Percentiles rank a stretch among this genome's conserved stretches.
phyloP scores from a whole-genome alignment of 805 yeast species.

The Candida palmyrensis region DNA sequence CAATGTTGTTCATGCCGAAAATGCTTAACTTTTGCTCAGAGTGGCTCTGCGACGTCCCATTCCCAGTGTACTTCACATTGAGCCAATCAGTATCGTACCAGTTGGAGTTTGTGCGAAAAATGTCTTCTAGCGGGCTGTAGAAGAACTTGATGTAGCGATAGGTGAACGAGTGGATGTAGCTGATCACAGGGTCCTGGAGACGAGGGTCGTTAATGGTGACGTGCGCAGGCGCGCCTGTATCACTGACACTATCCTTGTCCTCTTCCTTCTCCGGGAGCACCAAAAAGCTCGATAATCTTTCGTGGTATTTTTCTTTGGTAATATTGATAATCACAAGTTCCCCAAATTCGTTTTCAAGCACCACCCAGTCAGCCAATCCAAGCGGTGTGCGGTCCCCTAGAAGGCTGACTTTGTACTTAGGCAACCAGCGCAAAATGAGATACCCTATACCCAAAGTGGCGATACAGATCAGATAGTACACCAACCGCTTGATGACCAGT shows the following conservation, averaged over 20 bases:
- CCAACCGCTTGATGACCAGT: slow-evolving; percentile 36
- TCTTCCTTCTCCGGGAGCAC: slow-evolving; percentile 19
- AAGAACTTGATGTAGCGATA: slow-evolving; percentile 81
- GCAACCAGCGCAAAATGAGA: slow-evolving; percentile 79
- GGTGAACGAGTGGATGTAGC: slow-evolving; percentile 62
- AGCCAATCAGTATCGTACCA: slow-evolving; percentile 88
- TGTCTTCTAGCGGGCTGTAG: slow-evolving; percentile 83
- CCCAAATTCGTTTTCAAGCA: slow-evolving; percentile 90
- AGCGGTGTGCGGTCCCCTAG: slow-evolving; percentile 64
- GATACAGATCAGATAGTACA: slow-evolving; percentile 53
- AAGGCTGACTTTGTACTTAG: slow-evolving; percentile 62
- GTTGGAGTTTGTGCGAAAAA: slow-evolving; percentile 74
- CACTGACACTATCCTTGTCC: slow-evolving; percentile 28
- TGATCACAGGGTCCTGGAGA: slow-evolving; percentile 61
- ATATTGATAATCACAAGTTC: slow-evolving; percentile 64
- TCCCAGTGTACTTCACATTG: slow-evolving; percentile 46
- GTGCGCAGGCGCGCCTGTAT: slow-evolving; percentile 1
- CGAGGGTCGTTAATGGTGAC: slow-evolving; percentile 2
- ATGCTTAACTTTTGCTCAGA: slow-evolving; percentile 66
- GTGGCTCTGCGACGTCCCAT: slow-evolving; percentile 66
- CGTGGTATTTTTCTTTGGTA: slow-evolving; percentile 56
- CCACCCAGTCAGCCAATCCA: slow-evolving; percentile 88
- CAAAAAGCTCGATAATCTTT: slow-evolving; percentile 67
- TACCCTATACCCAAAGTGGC: slow-evolving; percentile 69
- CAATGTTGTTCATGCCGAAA: slow-evolving; percentile 74